A percentile compares a stretch with the other conserved stretches of the same genome.
Evolutionary conservation across 768 basidiomycete species (phyloP).

Genomic region (Rhizopogon rudus): DNA sequence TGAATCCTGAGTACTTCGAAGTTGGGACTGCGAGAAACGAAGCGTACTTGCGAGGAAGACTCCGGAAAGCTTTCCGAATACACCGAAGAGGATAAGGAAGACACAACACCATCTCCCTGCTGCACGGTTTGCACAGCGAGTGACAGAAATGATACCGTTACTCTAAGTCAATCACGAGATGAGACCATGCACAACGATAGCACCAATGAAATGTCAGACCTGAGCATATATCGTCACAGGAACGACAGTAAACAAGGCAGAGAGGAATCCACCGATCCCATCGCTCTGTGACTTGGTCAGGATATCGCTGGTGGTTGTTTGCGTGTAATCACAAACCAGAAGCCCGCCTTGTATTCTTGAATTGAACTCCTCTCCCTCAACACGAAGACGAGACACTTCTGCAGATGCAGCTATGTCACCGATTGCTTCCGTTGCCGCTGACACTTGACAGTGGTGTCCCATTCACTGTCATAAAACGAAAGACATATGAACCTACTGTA

Average conservation of each 20-base stretch:
- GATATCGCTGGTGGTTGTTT: background rate
- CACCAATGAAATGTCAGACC: conserved; percentile 18
- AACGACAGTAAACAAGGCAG: conserved; percentile 76
- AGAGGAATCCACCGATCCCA: conserved; percentile 76
- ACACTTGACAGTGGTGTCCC: conserved; percentile 36
- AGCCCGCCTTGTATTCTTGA: conserved; percentile 83
- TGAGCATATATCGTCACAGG: conserved; percentile 78
- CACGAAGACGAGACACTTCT: conserved; percentile 72
- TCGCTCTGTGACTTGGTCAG: conserved; percentile 44
- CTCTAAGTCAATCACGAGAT: conserved; percentile 36
- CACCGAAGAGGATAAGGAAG: conserved; percentile 77
- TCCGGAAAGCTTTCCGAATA: conserved; percentile 78
- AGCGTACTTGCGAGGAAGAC: conserved; percentile 70
- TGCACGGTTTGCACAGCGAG: conserved; percentile 74
- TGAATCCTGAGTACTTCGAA: background rate
- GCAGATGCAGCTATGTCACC: conserved; percentile 82
- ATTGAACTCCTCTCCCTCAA: conserved; percentile 75
- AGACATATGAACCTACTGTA: conserved; percentile 37
- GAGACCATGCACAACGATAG: background rate
- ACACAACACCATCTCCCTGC: conserved; percentile 78
- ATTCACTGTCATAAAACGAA: conserved; percentile 27
- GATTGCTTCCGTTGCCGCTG: conserved; percentile 77
- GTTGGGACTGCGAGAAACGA: background rate
- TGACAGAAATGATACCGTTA: conserved; percentile 79
- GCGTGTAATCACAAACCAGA: conserved; percentile 35